phyloP scores from a whole-genome alignment of 139 green algal genomes.

The Chlorella sp. region DNA sequence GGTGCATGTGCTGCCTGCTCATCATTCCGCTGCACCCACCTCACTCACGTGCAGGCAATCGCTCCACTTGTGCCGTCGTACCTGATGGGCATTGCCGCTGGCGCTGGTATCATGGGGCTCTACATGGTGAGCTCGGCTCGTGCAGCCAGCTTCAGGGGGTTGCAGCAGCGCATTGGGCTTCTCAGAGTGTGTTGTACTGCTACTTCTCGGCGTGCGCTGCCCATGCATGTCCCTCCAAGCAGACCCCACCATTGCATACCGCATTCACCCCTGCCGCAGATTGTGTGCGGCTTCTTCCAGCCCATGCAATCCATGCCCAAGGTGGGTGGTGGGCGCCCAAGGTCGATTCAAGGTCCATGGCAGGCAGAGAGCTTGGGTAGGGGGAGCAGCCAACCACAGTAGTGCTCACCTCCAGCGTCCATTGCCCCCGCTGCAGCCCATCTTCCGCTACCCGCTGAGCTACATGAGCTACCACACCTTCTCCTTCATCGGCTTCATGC shows the following conservation, averaged over 20 bases:
- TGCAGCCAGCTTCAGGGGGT: too few species aligned
- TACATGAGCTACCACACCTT: conserved; percentile 79
- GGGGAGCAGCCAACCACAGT: too few species aligned
- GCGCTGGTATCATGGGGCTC: conserved; percentile 71
- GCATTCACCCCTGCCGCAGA: conserved; percentile 5
- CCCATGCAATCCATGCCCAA: conserved; percentile 58
- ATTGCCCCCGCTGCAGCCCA: conserved; percentile 34
- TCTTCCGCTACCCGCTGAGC: conserved; percentile 74
- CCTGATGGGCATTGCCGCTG: conserved; percentile 72
- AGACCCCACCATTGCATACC: too few species aligned
- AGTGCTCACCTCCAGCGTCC: too few species aligned
- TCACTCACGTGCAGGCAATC: background rate
- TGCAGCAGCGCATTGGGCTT: too few species aligned
- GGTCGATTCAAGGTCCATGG: background rate
- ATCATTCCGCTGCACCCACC: too few species aligned
- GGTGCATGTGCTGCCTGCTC: too few species aligned
- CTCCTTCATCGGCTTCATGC: conserved; percentile 74
- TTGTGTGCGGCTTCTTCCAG: conserved; percentile 68
- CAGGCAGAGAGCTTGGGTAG: too few species aligned
- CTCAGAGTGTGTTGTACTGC: too few species aligned
- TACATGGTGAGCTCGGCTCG: conserved; percentile 52
- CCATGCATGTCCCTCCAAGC: too few species aligned
- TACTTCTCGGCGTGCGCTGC: too few species aligned
- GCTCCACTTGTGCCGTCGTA: conserved; percentile 66
- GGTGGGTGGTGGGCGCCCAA: background rate